Evolutionary conservation across 2,329 filamentous ascomycete genomes (phyloP).

Genomic region (Verticillium nonalfalfae): DNA sequence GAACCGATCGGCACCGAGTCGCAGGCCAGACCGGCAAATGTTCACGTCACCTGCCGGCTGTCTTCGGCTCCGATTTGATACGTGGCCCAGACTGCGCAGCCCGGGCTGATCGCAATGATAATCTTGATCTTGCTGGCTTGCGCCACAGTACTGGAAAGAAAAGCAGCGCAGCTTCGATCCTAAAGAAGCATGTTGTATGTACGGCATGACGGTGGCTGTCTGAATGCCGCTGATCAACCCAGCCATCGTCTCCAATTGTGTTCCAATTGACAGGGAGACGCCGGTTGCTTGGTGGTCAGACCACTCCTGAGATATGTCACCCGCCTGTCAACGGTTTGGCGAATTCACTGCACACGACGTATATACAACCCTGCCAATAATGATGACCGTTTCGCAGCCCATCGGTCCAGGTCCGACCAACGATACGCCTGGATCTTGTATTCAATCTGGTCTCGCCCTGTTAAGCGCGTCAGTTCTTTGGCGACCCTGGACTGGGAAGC

Average conservation of each 20-base stretch:
- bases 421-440: not conserved
- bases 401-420: not conserved
- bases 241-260: not conserved
- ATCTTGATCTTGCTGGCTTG: not conserved
- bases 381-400: not conserved
- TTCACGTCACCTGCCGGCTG: not conserved
- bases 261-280: not conserved
- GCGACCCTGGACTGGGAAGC: not conserved
- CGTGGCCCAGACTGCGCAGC: not conserved
- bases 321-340: not conserved
- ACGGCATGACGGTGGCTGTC: not conserved
- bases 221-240: not conserved
- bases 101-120: not conserved
- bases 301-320: too few relatives aligned
- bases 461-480: not conserved
- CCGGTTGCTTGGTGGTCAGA: not conserved
- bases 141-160: not conserved
- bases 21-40: not conserved
- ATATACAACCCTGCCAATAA: not conserved
- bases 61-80: too few relatives aligned
- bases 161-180: not conserved
- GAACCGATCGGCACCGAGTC: not conserved
- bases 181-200: not conserved
- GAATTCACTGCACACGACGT: not conserved
- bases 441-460: not conserved